phyloP scores from a whole-genome alignment of 805 yeast genomes.

The Wickerhamiella shivajii region DNA sequence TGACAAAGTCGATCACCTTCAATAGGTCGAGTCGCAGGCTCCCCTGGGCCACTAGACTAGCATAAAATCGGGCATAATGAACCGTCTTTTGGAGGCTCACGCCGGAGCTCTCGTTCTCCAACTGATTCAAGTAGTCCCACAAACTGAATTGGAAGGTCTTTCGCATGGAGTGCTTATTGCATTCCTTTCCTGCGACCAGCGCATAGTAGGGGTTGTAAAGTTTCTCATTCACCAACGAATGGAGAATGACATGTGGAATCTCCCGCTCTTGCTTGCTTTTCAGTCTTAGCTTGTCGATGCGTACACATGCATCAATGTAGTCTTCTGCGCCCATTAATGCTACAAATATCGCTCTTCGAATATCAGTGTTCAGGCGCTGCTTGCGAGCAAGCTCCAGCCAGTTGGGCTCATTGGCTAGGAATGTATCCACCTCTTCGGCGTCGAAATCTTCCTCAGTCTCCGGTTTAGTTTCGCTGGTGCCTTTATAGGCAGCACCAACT shows the following conservation, averaged over 20 bases:
- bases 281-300: constrained; percentile 63
- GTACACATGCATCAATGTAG: constrained; percentile 71
- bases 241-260: constrained; percentile 70
- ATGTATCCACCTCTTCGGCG: constrained; percentile 37
- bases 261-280: constrained; percentile 74
- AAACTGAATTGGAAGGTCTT: constrained; percentile 78
- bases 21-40: constrained; percentile 59
- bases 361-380: constrained; percentile 90
- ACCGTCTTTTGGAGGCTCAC: constrained; percentile 37
- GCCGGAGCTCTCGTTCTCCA: constrained; percentile 38
- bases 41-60: constrained; percentile 58
- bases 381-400: constrained; percentile 76
- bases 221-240: constrained; percentile 73
- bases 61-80: constrained; percentile 71
- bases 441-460: constrained; percentile 22
- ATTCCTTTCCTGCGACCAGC: constrained; percentile 57
- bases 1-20: constrained; percentile 57
- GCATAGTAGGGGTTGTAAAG: constrained; percentile 85
- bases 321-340: constrained; percentile 94
- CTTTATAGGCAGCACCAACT: constrained; percentile 96
- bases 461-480: constrained; percentile 28
- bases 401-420: constrained; percentile 58
- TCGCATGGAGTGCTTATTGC: constrained; percentile 54
- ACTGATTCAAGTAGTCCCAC: constrained; percentile 71
- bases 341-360: constrained; percentile 84